Base-by-base conservation (phyloP, 2,329 filamentous ascomycete genomes). In the Fusarium sp. region DNA sequence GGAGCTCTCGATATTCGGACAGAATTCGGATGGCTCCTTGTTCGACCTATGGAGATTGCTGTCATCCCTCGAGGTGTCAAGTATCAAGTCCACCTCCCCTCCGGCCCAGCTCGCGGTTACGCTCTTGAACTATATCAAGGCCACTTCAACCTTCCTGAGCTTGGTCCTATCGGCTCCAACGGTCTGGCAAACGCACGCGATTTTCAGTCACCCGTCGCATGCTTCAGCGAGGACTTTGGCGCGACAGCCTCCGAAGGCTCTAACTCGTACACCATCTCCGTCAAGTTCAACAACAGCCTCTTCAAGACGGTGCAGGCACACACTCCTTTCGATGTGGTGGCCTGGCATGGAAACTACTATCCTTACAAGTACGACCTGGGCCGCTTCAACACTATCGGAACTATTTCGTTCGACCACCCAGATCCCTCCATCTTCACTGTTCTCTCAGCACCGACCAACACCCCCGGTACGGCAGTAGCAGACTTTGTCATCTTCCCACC, bases 331-430 rank as follows among this genome's bases (percentile, higher is more conserved):
- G 92, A 95, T 72, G 88, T 95, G 0, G 92, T 94, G 5, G 91
- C 90, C 5, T 95, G 92, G 92, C 92, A 95, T 75, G 92, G 92
- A 44, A 92, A 89, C 67, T 94, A 94, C 80, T 91, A 91, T 64
- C 92, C 92, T 0, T 93, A 89, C 85, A 95, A 95, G 80, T 95
- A 95, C 81, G 92, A 94, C 73, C 85, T 95, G 1, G 91, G 90
- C 26, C 88, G 91, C 33, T 95, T 94, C 84, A 92, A 91, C 80
- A 89, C 88, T 43, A 89, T 95, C 44, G 92, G 92, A 20, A 89
- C 85, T 56, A 89, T 93, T 69, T 91, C 88, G 9, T 93, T 88
- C 75, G 92, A 95, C 77, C 92, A 95, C 75, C 91, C 91, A 1
- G 92, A 95, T 75, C 92, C 92, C 1, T 90, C 87, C 66, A 94